phyloP scores from a whole-genome alignment of 495 filamentous ascomycete species.

The Mycothermus thermophilus region DNA sequence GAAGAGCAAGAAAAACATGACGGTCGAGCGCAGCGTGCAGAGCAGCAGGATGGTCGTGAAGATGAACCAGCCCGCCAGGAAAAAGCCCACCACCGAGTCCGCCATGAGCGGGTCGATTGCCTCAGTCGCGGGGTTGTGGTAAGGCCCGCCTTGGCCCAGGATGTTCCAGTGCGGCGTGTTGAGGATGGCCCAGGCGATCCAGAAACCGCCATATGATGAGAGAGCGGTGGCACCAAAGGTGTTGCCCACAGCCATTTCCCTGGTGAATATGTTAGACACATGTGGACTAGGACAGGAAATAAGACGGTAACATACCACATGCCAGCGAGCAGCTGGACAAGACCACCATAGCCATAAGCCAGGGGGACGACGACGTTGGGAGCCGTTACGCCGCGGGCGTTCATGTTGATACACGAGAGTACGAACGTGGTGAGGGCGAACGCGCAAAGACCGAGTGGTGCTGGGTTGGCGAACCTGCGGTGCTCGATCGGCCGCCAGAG shows the following conservation, averaged over 20 bases:
- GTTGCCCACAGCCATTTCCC: conserved; percentile 98
- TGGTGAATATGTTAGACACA: conserved; percentile 20
- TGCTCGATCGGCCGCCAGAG: conserved; percentile 60
- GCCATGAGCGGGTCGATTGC: conserved; percentile 22
- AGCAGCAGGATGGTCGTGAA: conserved; percentile 82
- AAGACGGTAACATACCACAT: conserved; percentile 71
- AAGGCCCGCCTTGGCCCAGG: conserved; percentile 45
- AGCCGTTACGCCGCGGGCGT: conserved; percentile 40
- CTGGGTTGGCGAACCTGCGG: conserved; percentile 80
- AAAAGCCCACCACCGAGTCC: conserved; percentile 64
- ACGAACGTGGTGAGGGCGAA: conserved; percentile 97
- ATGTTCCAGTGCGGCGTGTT: conserved; percentile 51
- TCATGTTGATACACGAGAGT: conserved; percentile 71
- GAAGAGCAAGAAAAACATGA: conserved; percentile 94
- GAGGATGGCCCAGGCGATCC: conserved; percentile 82
- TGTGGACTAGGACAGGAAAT: background rate
- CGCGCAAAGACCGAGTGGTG: conserved; percentile 71
- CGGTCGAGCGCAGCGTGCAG: conserved; percentile 83
- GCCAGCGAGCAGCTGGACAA: conserved; percentile 85
- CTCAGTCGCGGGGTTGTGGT: conserved; percentile 21
- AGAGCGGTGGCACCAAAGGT: conserved; percentile 96
- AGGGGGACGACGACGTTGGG: conserved; percentile 59
- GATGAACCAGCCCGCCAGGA: conserved; percentile 93
- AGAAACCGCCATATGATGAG: conserved; percentile 96
- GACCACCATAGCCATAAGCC: conserved; percentile 71